A percentile compares a stretch with the other conserved stretches of the same genome.
These are phyloP conservation scores for Osmanthus fragrans DNA, from an alignment of 257 asterid genomes.

Conservation along the genomic window DNA sequence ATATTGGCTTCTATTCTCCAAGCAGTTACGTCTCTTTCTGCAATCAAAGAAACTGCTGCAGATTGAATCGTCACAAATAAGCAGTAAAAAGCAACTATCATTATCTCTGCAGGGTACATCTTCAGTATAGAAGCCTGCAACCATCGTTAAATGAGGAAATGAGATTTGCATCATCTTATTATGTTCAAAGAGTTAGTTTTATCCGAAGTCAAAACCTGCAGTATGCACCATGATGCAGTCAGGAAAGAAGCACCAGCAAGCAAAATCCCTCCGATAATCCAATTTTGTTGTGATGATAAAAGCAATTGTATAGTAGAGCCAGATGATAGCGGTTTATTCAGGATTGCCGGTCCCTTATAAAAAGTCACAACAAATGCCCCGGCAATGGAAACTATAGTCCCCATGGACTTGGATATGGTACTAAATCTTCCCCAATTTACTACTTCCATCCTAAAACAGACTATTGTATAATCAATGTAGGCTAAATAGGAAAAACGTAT, in stretches of 20 bases:
- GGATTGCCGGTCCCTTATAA: conserved; percentile 52
- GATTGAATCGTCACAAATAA: conserved; percentile 47
- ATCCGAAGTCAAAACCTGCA: conserved; percentile 43
- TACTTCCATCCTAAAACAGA: conserved; percentile 53
- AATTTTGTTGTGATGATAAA: conserved; percentile 35
- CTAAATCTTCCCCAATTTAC: conserved; percentile 36
- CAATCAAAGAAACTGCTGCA: conserved; percentile 44
- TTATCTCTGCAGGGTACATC: conserved; percentile 55
- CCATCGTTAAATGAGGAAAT: background rate
- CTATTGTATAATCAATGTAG: conserved; percentile 12
- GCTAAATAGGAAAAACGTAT: background rate
- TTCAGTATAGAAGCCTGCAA: conserved; percentile 52
- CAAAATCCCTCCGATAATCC: conserved; percentile 55
- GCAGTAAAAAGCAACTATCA: conserved; percentile 47
- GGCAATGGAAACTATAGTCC: conserved; percentile 47
- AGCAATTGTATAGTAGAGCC: conserved; percentile 21
- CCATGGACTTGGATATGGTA: conserved; percentile 45
- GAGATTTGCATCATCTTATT: background rate
- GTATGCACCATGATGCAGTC: conserved; percentile 49
- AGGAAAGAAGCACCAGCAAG: conserved; percentile 40
- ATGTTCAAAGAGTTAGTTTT: background rate
- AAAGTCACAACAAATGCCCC: conserved; percentile 61
- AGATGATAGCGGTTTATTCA: conserved; percentile 32
- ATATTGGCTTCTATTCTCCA: conserved; percentile 45
- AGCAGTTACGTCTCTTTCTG: conserved; percentile 41